Base-by-base conservation (phyloP, 2,329 filamentous ascomycete genomes). In the Calycina herbarum region DNA sequence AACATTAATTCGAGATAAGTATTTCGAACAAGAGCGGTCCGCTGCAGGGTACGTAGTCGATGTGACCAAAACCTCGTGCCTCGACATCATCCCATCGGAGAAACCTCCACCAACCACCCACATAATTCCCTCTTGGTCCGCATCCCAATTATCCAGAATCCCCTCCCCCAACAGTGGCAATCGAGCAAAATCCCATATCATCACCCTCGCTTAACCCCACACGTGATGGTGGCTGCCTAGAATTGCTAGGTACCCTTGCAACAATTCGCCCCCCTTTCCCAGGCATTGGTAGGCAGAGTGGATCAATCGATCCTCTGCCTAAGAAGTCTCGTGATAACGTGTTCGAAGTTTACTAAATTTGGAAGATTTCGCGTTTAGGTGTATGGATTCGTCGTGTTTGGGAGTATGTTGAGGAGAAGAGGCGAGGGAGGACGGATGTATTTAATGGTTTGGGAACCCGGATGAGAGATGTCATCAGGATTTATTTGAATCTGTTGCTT, bases 271-370 rank as follows among this genome's bases (percentile, higher is more conserved):
- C 63, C 65, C 40, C 38, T 60, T 61, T 60, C 61, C 51, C 20
- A 27, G 45, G 45, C 45, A 51, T 10, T 24, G 4, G 45, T 24
- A 45, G 64, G 60, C 48, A 48, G 66, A 64, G 42, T 48, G 54
- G 57, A n/a, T 2, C 31, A 33, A 33, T 33, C 31, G 31, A 33
- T 20, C 35, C 38, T 45, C 24, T 68, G 65, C 57, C 61, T 63
- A 57, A 31, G 29, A 61, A 57, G 31, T 66, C 67, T 66, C 70
- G 67, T 70, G 68, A 69, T 64, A 68, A 51, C 67, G 67, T 63
- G 69, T 68, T 60, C 61, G 61, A 27, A 57, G 2, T n/a, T 35
- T 67, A 64, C 68, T 67, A 67, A 67, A 61, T 66, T 65, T 38
- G 63, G 64, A 51, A 61, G 59, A 59, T 58, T 24, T 64, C 67